These are phyloP conservation scores for Conringia planisiliqua DNA, from an alignment of 345 rosid genomes.

Conservation along the genomic window DNA sequence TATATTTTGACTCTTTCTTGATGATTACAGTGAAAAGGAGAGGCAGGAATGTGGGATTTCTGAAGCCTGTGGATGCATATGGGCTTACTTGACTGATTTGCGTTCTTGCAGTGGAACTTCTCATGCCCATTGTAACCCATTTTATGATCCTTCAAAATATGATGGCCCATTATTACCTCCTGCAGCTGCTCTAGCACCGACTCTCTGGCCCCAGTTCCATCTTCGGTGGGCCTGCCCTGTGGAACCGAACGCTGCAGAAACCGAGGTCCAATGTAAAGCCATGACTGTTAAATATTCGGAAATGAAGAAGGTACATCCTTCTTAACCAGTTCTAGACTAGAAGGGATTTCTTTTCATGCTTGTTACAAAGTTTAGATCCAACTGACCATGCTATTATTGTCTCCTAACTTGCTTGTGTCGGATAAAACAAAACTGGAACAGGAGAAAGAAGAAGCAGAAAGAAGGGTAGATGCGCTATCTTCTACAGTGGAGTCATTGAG, in stretches of 20 bases:
- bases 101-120: constrained; percentile 57
- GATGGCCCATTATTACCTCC: constrained; percentile 69
- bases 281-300: constrained; percentile 58
- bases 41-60: constrained; percentile 60
- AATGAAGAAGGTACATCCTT: constrained; percentile 58
- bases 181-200: constrained; percentile 97
- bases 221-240: constrained; percentile 97
- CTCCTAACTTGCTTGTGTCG: not conserved
- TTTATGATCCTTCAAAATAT: constrained; percentile 64
- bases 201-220: constrained; percentile 95
- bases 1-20: not conserved
- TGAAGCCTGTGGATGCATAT: constrained; percentile 81
- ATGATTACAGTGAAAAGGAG: constrained; percentile 80
- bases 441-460: constrained; percentile 79
- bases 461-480: constrained; percentile 51
- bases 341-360: not conserved
- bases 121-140: constrained; percentile 76
- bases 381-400: not conserved
- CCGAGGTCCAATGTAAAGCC: constrained; percentile 66
- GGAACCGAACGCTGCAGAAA: constrained; percentile 74
- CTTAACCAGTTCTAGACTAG: not conserved
- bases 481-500: constrained; percentile 50
- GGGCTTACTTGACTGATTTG: constrained; percentile 80
- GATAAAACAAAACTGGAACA: constrained; percentile 25
- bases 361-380: not conserved